Conservation (phyloP, 2,329 filamentous ascomycete species). For the Aspergillus pseudonomiae region DNA sequence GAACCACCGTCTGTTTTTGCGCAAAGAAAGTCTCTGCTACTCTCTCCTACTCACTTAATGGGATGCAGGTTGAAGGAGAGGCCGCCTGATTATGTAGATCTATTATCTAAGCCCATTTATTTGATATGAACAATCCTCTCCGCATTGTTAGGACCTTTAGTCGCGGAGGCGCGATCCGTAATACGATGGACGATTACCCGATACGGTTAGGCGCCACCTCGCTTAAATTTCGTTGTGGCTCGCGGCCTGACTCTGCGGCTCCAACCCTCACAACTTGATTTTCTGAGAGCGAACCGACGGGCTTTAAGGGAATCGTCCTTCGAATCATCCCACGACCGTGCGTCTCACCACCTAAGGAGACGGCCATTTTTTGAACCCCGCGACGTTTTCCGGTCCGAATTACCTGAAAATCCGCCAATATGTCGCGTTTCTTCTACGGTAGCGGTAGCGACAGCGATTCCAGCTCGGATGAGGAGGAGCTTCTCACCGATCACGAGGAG, state of each 20-base stretch:
- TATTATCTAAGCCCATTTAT: slow-evolving; percentile 1
- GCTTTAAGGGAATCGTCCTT: slow-evolving; percentile 10
- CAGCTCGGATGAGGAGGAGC: slow-evolving; percentile 92
- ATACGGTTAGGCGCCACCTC: slow-evolving; percentile 43
- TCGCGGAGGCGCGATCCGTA: slow-evolving; percentile 9
- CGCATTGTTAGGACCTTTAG: slow-evolving; percentile 6
- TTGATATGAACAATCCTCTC: neutral
- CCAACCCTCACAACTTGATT: slow-evolving; percentile 32
- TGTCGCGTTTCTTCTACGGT: slow-evolving; percentile 97
- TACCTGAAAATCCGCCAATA: slow-evolving; percentile 52
- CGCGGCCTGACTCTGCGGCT: slow-evolving; percentile 33
- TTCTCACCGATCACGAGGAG: slow-evolving; percentile 80
- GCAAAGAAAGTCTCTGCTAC: neutral
- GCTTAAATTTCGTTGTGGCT: slow-evolving; percentile 51
- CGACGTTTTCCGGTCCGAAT: slow-evolving; percentile 24
- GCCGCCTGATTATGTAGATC: neutral
- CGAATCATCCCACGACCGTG: slow-evolving; percentile 11
- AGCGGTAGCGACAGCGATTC: slow-evolving; percentile 95
- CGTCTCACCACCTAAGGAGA: slow-evolving; percentile 26
- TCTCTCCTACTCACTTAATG: neutral
- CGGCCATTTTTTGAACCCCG: slow-evolving; percentile 25
- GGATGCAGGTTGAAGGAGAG: neutral
- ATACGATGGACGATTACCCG: slow-evolving; percentile 25
- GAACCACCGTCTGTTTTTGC: neutral
- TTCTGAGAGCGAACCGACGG: slow-evolving; percentile 20